Base-by-base conservation (phyloP, 352 stramenopile species). In the Phytopythium litorale region DNA sequence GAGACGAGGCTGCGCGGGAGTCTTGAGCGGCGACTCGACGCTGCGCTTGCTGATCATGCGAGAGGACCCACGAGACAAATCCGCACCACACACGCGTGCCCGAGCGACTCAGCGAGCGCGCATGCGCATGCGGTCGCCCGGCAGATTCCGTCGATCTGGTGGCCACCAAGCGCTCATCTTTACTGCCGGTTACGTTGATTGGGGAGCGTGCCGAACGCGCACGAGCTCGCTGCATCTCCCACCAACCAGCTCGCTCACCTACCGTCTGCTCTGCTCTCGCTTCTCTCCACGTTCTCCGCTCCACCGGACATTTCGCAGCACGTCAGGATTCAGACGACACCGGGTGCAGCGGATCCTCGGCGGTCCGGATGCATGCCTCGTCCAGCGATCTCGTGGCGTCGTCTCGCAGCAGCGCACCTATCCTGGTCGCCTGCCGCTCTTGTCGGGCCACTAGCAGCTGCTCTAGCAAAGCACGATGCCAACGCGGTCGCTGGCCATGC, bases 401-500 rank as follows among this genome's bases (percentile, higher is more conserved):
- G 45, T 32, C 45, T 52, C 45, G 7, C 38, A 15, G 13, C 38
- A 45, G 16, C 13, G 12, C 38, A 30, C 28, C 28, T 30, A 30
- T 45, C 38, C 38, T 21, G 38, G 16, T 4, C 38, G 16, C 16
- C 38, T 16, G 38, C 7, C 16, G 38, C 38, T 45, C 38, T 21
- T 45, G 38, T 45, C 3, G 16, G 19, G 13, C 38, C 38, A 45
- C 38, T 21, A 0, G 12, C 7, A 6, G 16, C 38, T 8, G 15
- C 23, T 55, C 60, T 87, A 87, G 62, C 76, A 82, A 37, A 89
- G 62, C 35, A 88, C 76, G 51, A 89, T 79, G 33, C 81, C 81
- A 45, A 87, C 65, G 38, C 77, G 76, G 40, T 72, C 40, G 40
- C 62, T 63, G 9, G 70, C 56, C 78, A 90, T 88, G 2, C 78